A percentile compares a stretch with the other conserved stretches of the same genome.
These are phyloP conservation scores for Lentinula sp. DNA, from an alignment of 768 basidiomycete genomes.

Conservation along the genomic window DNA sequence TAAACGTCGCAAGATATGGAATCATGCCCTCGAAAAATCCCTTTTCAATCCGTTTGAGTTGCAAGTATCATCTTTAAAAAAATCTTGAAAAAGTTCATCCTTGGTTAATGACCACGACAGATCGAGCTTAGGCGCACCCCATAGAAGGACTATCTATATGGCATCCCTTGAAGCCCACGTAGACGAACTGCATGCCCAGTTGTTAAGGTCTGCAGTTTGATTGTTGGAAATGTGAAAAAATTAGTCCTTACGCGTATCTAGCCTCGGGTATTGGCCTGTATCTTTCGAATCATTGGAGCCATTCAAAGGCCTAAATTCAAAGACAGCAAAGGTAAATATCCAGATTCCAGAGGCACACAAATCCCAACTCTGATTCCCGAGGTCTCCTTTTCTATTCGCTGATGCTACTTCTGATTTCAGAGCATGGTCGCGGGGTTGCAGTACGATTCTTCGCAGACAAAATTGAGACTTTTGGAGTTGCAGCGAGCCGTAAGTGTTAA, in stretches of 20 bases:
- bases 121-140: constrained; percentile 60
- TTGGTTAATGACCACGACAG: constrained; percentile 22
- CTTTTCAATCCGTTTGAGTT: constrained; percentile 64
- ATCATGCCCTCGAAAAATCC: constrained; percentile 68
- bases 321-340: constrained; percentile 59
- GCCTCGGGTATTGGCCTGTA: constrained; percentile 51
- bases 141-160: constrained; percentile 65
- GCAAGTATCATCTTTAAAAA: constrained; percentile 27
- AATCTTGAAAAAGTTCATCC: background rate
- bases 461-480: constrained; percentile 61
- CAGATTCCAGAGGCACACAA: background rate
- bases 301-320: constrained; percentile 68
- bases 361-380: no score
- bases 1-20: constrained; percentile 74
- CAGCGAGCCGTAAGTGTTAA: constrained; percentile 52
- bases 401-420: constrained; percentile 23
- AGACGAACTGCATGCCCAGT: constrained; percentile 57
- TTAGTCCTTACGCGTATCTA: constrained; percentile 2
- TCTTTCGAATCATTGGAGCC: constrained; percentile 49
- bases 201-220: constrained; percentile 29
- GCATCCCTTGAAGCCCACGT: constrained; percentile 71
- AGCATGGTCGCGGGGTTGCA: constrained; percentile 72
- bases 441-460: constrained; percentile 52
- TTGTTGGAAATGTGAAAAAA: background rate
- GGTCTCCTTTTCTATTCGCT: no score